Percentiles rank a stretch among this genome's conserved stretches.
Conservation (phyloP, 805 yeast species). For the Debaryomyces castellii region DNA sequence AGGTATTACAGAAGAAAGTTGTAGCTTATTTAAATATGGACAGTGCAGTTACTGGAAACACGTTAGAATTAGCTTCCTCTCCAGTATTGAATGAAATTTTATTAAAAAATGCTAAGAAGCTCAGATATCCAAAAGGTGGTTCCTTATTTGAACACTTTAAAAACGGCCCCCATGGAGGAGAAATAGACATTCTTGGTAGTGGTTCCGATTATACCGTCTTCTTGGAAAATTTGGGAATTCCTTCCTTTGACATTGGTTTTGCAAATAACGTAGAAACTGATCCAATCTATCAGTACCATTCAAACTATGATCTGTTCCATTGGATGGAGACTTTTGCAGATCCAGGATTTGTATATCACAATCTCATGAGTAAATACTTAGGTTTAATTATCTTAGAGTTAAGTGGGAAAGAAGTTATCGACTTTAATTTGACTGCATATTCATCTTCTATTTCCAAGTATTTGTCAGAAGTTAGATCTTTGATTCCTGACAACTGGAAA, state of each 20-base stretch:
- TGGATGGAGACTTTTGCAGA: slow-evolving; percentile 71
- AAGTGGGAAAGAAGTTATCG: no score
- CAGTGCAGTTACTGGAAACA: slow-evolving; percentile 63
- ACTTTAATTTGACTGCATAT: no score
- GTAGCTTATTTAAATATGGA: slow-evolving; percentile 68
- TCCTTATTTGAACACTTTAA: no score
- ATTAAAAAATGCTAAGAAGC: no score
- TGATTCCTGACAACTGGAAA: slow-evolving; percentile 29
- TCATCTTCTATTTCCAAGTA: slow-evolving; percentile 44
- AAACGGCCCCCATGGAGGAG: no score
- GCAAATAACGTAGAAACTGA: no score
- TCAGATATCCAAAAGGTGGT: no score
- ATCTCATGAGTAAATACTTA: slow-evolving; percentile 51
- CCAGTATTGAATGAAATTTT: slow-evolving; percentile 44
- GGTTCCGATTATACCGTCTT: no score
- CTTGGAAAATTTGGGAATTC: no score
- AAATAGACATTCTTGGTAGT: no score
- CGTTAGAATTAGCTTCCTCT: slow-evolving; percentile 52
- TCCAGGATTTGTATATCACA: slow-evolving; percentile 60
- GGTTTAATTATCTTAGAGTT: no score
- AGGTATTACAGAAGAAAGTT: slow-evolving; percentile 45
- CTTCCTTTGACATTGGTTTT: no score
- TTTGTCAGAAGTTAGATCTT: slow-evolving; percentile 50
- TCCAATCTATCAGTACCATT: slow-evolving; percentile 60
- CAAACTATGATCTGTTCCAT: slow-evolving; percentile 67